Evolutionary conservation across 2,329 filamentous ascomycete species (phyloP), one percentile per base, ranked within the genome.

Genomic region (Colletotrichum sp.): DNA sequence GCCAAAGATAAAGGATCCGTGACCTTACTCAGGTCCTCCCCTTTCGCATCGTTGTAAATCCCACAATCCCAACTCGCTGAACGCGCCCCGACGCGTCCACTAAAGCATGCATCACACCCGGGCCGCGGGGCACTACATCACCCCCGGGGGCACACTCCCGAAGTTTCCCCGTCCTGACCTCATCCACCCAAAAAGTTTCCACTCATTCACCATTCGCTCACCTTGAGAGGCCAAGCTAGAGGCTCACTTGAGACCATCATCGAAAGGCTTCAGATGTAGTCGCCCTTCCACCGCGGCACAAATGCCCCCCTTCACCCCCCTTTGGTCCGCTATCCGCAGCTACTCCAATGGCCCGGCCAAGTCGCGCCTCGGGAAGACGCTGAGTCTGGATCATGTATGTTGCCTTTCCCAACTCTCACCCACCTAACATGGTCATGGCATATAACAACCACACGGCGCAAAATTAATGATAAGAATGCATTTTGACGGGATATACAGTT

Each of bases 341-440:
- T 85, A 85, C 84, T 85, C 85, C 74, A 85, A 81, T 15, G 79
- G 80, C 63, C 75, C 80, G 12, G 68, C 81, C n/a, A 82, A 79
- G n/a, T 81, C 81, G 39, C 84, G 85, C 66, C 82, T 89, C 26
- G 84, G 84, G 82, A 81, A 84, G 79, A 84, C 88, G 4, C 80
- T 93, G 78, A 91, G 89, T 79, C 85, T 93, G 44, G 91, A 93
- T 76, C 90, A 92, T 81, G 91, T 92, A 87, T 32, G 87, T 64
- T 15, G 7, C 7, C 8, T 1, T 10, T 15, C 26, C 12, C 18
- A 84, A 26, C 13, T 3, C 44, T 57, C 28, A 6, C 8, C 15
- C n/a, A 57, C 30, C 15, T 34, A 1, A 34, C 32, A 34, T 32
- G 5, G 10, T 6, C 30, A 32, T 32, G 30, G 2, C 32, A 32